Evolutionary conservation across 306 rosid species (phyloP), one percentile per base, ranked within the genome.

Genomic region (Cicer chorassanicum): DNA sequence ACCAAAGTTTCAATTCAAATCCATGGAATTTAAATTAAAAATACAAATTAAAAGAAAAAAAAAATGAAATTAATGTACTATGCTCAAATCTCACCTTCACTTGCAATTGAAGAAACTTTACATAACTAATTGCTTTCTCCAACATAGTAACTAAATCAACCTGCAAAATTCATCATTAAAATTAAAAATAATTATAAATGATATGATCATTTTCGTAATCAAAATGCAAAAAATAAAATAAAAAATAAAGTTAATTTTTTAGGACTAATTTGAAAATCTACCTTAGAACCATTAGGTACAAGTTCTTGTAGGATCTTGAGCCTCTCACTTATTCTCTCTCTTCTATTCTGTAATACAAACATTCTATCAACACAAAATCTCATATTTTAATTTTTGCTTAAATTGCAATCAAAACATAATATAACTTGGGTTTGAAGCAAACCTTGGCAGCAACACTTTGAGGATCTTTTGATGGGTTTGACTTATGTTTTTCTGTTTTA

Each of bases 361-460:
- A 85, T 87, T 88, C 88, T 68, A 64, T 76, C 70, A 59, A 68
- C 46, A 50, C 29, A 57, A 65, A 78, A n/a, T 60, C 46, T 24
- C 55, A 55, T 14, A 65, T 1, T 13, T 55, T n/a, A 71, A 21
- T 49, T 34, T 34, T 83, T 59, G 68, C 82, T 75, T 83, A 65
- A 50, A 65, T 65, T 79, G 50, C 72, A 71, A 80, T 71, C 76
- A 75, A 83, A 46, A 74, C 41, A 71, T 19, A 38, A 50, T 45
- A 41, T 73, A 68, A 71, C 84, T 85, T 79, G 19, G 63, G 65
- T 63, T 42, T 63, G 68, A 80, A 74, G 84, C 81, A 82, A 81
- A 93, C 98, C 98, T 93, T 93, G 42, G 98, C 98, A 56, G 97
- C 96, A 74, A 91, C 86, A 78, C 98, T 93, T 71, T 89, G 97